Percentiles rank a stretch among this genome's conserved stretches.
phyloP scores from a whole-genome alignment of 2,329 filamentous ascomycete species.

The Aspergillus alliaceus region DNA sequence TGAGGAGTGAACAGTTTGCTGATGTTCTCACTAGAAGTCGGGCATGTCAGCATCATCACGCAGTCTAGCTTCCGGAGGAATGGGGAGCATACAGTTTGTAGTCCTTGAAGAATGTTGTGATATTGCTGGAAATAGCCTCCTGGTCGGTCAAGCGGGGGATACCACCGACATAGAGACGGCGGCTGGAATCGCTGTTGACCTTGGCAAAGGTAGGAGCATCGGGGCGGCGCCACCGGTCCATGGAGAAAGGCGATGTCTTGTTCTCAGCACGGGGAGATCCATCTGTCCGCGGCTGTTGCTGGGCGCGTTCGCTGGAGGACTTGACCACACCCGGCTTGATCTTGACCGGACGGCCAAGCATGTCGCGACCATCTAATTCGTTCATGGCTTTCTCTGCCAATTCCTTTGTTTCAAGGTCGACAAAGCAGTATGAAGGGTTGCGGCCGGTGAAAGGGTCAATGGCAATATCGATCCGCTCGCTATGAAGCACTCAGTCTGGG shows the following conservation, averaged over 20 bases:
- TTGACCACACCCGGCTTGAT: conserved; percentile 66
- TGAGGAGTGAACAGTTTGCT: conserved; percentile 60
- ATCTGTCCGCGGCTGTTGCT: conserved; percentile 18
- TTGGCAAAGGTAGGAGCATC: conserved; percentile 39
- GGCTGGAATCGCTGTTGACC: conserved; percentile 37
- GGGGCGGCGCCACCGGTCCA: conserved; percentile 46
- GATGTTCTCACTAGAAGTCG: conserved; percentile 40
- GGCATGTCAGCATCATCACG: conserved; percentile 3
- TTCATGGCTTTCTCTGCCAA: conserved; percentile 59
- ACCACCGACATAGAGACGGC: conserved; percentile 50
- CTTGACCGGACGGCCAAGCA: conserved; percentile 62
- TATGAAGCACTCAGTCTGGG: conserved; percentile 30
- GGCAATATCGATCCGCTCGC: conserved; percentile 65
- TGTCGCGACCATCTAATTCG: conserved; percentile 54
- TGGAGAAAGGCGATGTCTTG: conserved; percentile 25
- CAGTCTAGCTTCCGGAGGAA: not conserved
- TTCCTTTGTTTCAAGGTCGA: conserved; percentile 61
- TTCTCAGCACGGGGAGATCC: conserved; percentile 20
- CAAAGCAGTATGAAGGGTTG: conserved; percentile 74
- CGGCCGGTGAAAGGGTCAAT: conserved; percentile 67
- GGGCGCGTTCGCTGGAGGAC: conserved; percentile 32
- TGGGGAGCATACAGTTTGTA: conserved; percentile 40
- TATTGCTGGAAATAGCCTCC: conserved; percentile 41
- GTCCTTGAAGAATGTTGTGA: conserved; percentile 46
- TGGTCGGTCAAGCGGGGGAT: conserved; percentile 46